Base-by-base conservation (phyloP, 2,329 filamentous ascomycete species). In the Hypoxylon sp. region DNA sequence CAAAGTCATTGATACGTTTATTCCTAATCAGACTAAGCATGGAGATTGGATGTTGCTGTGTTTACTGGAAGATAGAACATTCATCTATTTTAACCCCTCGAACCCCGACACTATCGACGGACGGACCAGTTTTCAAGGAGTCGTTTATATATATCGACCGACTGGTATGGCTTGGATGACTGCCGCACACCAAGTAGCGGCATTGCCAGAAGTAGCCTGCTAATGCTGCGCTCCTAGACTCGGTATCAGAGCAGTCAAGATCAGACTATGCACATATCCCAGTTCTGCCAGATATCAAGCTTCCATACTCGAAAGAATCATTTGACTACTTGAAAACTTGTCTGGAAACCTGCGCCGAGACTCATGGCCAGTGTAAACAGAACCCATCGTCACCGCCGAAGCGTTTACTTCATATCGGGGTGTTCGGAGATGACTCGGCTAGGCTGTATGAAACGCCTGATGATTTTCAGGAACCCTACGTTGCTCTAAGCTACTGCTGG, bases 401-500 rank as follows among this genome's bases (percentile, higher is more conserved):
- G 17, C 62, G 63, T 20, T 31, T 66, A 13, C 42, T 66, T 31
- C 27, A 51, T 31, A 14, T 61, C 14, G 46, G 46, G 31, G n/a
- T 31, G 3, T 6, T 1, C 3, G 35, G 48, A 13, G 46, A 48
- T 33, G 33, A 30, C 11, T 31, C 13, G 17, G 46, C 48, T 22
- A 27, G 17, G 1, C 63, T 66, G 13, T 40, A 53, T 33, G 57
- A 61, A 40, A 57, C 63, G 5, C 20, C 20, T 40, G 37, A 37
- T 30, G 17, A 17, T 14, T 65, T 55, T 22, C 62, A 20, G 27
- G 61, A 65, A 27, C 49, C 48, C 10, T 67, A 67, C 27, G 48
- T 63, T 5, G 59, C 64, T 2, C 33, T 67, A 6, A 67, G 64
- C 33, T 63, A 67, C 33, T 67, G 64, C 27, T 67, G 64, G 64